These are phyloP conservation scores for Chrysosporium keratinophilum DNA, from an alignment of 2,329 filamentous ascomycete species.

Conservation along the genomic window DNA sequence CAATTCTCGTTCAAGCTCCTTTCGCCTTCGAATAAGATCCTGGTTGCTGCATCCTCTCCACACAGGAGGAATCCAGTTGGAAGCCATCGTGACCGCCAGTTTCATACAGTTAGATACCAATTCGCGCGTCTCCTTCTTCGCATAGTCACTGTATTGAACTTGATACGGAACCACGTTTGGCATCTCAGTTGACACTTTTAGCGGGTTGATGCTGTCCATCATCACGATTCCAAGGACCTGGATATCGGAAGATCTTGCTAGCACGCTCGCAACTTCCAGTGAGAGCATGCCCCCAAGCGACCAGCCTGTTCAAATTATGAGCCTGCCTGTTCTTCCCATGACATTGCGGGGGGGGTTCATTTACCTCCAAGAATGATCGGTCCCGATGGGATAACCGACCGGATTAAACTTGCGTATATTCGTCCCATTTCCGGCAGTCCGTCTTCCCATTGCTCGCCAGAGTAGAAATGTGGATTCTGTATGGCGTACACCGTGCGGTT, in stretches of 20 bases:
- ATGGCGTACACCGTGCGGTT: slow-evolving; percentile 46
- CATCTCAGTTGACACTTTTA: neutral
- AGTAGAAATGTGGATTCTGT: slow-evolving; percentile 45
- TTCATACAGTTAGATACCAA: slow-evolving; percentile 14
- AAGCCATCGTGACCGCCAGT: slow-evolving; percentile 12
- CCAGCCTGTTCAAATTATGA: slow-evolving; percentile 15
- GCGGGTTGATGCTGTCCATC: slow-evolving; percentile 18
- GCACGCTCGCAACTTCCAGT: slow-evolving; percentile 17
- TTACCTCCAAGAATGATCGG: slow-evolving; percentile 18
- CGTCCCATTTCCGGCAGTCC: slow-evolving; percentile 47
- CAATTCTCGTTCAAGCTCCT: slow-evolving; percentile 11
- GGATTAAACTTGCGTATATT: slow-evolving; percentile 42
- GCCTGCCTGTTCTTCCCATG: neutral
- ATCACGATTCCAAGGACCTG: slow-evolving; percentile 18
- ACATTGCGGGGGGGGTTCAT: neutral
- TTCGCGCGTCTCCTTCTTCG: slow-evolving; percentile 13
- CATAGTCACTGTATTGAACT: slow-evolving; percentile 10
- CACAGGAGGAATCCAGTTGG: slow-evolving; percentile 14
- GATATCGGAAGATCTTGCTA: slow-evolving; percentile 12
- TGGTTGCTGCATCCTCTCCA: slow-evolving; percentile 14
- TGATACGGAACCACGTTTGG: slow-evolving; percentile 9
- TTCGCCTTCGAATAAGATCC: slow-evolving; percentile 2
- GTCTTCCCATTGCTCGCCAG: slow-evolving; percentile 41
- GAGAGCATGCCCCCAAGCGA: slow-evolving; percentile 19
- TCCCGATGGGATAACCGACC: slow-evolving; percentile 16